Base-by-base conservation (phyloP, 2,329 filamentous ascomycete genomes). In the Penicillium sp. region DNA sequence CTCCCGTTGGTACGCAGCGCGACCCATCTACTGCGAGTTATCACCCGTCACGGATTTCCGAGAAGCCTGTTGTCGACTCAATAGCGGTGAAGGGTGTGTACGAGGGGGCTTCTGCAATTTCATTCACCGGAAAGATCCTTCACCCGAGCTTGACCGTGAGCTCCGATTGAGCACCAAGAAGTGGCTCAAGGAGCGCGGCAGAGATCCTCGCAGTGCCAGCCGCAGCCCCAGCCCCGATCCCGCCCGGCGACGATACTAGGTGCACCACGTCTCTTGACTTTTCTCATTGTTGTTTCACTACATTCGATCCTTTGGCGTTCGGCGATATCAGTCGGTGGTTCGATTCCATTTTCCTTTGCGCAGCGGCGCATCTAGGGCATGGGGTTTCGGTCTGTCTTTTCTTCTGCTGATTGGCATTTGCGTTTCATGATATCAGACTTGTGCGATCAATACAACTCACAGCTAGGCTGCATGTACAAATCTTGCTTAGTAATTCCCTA, bases 51-150 rank as follows among this genome's bases (percentile, higher is more conserved):
- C 94, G 63, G 94, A 99, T 79, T 99, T 99, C 78, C 85, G 94
- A 74, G 94, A 99, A 81, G 94, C 94, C 19, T 99, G 94, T 76
- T 99, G 94, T 78, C 86, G 94, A 54, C 82, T 97, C 27, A 99
- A 99, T 73, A 90, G 86, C 40, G 94, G 94, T 62, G 94, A 97
- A 77, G 94, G 94, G 45, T 99, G 94, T 77, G 92, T 96, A 43
- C 85, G 94, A 64, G 94, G 93, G 62, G 94, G 94, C 33, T 97
- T 97, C 81, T 99, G 94, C 84, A 99, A 99, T 77, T 99, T 99
- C 77, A 99, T 99, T 65, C 94, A 99, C 76, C 86, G 94, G 72
- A 99, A 99, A 82, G 94, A 97, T 74, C 94, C 94, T 4, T 86
- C 85, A 67, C 82, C 91, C 12, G 93, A 97, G 79, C 81, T 99